phyloP scores from a whole-genome alignment of 129 eudicot species.

The Dittrichia graveolens region DNA sequence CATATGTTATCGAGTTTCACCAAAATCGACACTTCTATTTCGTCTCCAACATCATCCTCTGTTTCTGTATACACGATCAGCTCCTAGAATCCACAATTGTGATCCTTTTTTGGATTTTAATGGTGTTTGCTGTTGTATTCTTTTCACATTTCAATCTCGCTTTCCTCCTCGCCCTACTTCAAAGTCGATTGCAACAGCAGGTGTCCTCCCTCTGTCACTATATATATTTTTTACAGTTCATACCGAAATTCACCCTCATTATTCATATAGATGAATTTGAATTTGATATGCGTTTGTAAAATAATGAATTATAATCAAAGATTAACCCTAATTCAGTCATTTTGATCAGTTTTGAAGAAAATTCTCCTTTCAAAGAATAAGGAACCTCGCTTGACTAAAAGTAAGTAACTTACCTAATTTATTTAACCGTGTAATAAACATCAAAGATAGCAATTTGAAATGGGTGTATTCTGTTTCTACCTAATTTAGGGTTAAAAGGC shows the following conservation, averaged over 20 bases:
- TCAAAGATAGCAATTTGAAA: background rate
- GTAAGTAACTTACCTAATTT: background rate
- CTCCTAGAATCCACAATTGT: no score
- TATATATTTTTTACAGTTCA: no score
- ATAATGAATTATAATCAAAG: no score
- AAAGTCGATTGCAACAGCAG: no score
- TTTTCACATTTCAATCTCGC: conserved; percentile 8
- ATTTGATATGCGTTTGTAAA: no score
- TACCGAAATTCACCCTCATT: background rate
- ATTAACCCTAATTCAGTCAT: no score
- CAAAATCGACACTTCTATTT: background rate
- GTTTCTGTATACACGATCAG: no score
- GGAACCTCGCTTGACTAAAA: background rate
- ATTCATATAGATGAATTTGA: background rate
- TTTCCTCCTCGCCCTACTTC: no score
- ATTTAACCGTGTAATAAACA: background rate
- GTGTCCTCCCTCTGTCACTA: no score
- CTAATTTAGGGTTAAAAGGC: background rate
- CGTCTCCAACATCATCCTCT: no score
- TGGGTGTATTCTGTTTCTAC: background rate
- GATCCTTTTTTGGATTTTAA: no score
- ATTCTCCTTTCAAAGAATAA: background rate
- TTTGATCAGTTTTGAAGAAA: background rate
- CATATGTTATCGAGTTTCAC: background rate
- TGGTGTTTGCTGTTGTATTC: no score